These are phyloP conservation scores for Magnusiomyces ingens DNA, from an alignment of 1,139 yeast species.

Conservation along the genomic window DNA sequence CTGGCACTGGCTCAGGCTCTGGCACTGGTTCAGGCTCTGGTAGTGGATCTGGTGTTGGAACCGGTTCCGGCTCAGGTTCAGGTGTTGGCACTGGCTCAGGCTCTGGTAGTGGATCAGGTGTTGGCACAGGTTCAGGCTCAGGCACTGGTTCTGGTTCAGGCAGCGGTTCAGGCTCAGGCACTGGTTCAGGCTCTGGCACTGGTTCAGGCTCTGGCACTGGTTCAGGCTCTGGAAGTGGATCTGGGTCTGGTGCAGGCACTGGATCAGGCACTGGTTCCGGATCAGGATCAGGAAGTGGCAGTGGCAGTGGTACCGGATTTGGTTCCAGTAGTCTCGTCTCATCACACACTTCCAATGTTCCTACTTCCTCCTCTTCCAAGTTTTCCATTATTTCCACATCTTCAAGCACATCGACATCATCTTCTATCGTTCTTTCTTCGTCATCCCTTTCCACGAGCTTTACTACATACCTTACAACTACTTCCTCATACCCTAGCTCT, in stretches of 20 bases:
- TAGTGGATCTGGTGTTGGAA: neutral
- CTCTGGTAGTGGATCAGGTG: constrained; percentile 1
- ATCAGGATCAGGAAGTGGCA: neutral
- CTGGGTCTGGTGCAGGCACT: neutral
- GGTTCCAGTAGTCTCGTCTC: neutral
- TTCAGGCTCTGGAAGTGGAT: neutral
- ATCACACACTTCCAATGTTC: no score
- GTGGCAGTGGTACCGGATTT: neutral
- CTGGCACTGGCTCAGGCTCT: neutral
- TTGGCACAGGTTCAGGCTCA: neutral
- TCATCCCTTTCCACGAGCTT: no score
- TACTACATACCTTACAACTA: no score
- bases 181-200: neutral
- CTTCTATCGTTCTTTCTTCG: no score
- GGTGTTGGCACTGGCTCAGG: neutral
- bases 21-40: neutral
- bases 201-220: neutral
- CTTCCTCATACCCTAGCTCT: no score
- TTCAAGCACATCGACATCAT: no score
- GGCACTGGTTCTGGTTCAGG: constrained; percentile 4
- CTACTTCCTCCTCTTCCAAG: no score
- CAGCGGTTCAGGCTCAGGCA: neutral
- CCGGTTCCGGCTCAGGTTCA: neutral
- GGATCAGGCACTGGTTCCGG: constrained; percentile 1
- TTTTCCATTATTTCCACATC: no score